Evolutionary conservation across 176 grass and related monocot genomes (phyloP).

Genomic region (Juncus inflexus): DNA sequence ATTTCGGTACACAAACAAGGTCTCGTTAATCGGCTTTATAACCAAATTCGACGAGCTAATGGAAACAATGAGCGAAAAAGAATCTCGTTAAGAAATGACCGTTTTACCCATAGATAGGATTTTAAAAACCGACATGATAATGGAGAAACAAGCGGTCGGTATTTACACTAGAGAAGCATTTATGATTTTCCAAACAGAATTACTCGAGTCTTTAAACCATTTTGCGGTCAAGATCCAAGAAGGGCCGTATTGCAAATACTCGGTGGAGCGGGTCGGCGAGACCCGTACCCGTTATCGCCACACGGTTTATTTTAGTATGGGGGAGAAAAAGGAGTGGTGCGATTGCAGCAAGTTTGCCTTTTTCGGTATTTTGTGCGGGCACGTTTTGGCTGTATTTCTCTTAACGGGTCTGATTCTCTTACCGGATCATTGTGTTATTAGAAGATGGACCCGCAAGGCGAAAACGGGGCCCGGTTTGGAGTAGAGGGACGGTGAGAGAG

Average conservation of each 20-base stretch:
- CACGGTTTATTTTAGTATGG: slow-evolving; percentile 48
- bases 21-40: slow-evolving; percentile 49
- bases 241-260: slow-evolving; percentile 62
- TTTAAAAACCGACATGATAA: slow-evolving; percentile 52
- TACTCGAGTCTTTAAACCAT: slow-evolving; percentile 60
- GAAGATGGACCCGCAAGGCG: slow-evolving; percentile 75
- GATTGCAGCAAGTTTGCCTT: slow-evolving; percentile 67
- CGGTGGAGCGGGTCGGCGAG: slow-evolving; percentile 43
- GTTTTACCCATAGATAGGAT: slow-evolving; percentile 38
- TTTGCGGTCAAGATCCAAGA: slow-evolving; percentile 80
- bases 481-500: slow-evolving; percentile 36
- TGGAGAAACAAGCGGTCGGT: slow-evolving; percentile 80
- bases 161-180: slow-evolving; percentile 69
- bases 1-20: slow-evolving; percentile 33
- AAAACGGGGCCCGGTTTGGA: slow-evolving; percentile 46
- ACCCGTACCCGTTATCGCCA: slow-evolving; percentile 42
- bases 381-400: slow-evolving; percentile 65
- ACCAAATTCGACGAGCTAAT: slow-evolving; percentile 59
- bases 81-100: slow-evolving; percentile 52
- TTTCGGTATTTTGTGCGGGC: slow-evolving; percentile 75
- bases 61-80: slow-evolving; percentile 34
- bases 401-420: slow-evolving; percentile 47
- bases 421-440: slow-evolving; percentile 65
- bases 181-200: slow-evolving; percentile 68
- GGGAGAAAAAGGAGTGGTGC: slow-evolving; percentile 82